A percentile compares a stretch with the other conserved stretches of the same genome.
Conservation (phyloP, 192 early-diverging fungal species). For the Gonapodya prolifera region DNA sequence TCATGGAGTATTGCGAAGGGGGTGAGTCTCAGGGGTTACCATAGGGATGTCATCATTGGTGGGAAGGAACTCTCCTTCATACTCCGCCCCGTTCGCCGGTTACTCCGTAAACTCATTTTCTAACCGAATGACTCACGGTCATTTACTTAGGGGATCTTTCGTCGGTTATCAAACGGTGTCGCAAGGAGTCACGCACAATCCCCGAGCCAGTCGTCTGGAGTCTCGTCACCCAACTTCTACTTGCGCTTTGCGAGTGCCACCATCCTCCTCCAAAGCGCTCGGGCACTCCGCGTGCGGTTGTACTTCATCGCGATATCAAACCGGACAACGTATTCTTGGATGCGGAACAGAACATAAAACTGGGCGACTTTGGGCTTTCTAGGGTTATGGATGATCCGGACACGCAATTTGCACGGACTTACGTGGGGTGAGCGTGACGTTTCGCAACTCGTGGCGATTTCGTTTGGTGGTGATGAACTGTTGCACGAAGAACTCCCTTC, state of each 20-base stretch:
- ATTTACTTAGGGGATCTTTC: constrained; percentile 46
- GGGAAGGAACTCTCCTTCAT: background rate
- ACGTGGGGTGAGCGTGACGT: constrained; percentile 43
- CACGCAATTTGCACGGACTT: constrained; percentile 55
- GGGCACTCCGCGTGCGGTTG: constrained; percentile 24
- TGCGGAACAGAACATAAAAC: constrained; percentile 47
- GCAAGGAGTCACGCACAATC: constrained; percentile 29
- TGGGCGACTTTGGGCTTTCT: constrained; percentile 66
- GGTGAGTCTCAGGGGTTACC: constrained; percentile 10
- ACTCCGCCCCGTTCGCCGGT: no score
- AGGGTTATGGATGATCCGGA: constrained; percentile 42
- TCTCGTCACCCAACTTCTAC: constrained; percentile 45
- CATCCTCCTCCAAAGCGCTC: constrained; percentile 18
- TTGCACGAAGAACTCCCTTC: constrained; percentile 40
- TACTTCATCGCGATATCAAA: constrained; percentile 63
- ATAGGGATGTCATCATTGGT: background rate
- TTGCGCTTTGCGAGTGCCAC: constrained; percentile 60
- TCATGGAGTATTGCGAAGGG: constrained; percentile 71
- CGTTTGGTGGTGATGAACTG: background rate
- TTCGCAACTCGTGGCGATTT: background rate
- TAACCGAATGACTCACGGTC: constrained; percentile 1
- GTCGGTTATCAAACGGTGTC: constrained; percentile 46
- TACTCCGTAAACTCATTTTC: no score
- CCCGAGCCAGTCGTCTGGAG: constrained; percentile 56
- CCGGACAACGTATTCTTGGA: constrained; percentile 71